Conservation (phyloP, 805 yeast species). For the Cyberlindnera amylophila region DNA sequence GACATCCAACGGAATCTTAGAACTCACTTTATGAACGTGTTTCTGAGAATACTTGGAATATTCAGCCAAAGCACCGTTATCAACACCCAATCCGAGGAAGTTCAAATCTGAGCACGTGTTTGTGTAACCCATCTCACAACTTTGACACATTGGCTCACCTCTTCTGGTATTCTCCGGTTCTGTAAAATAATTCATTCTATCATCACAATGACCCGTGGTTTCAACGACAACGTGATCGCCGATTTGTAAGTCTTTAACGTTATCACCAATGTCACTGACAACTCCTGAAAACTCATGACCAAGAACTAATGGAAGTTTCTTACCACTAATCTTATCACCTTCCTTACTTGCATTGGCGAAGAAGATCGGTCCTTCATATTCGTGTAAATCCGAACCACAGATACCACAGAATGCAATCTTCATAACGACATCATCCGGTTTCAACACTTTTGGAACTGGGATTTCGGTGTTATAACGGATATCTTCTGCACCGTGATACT, state of each 20-base stretch:
- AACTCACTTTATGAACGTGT: slow-evolving; percentile 40
- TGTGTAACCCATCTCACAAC: slow-evolving; percentile 46
- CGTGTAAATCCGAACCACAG: slow-evolving; percentile 61
- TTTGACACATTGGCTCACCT: slow-evolving; percentile 36
- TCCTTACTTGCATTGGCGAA: slow-evolving; percentile 38
- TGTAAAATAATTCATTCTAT: slow-evolving; percentile 34
- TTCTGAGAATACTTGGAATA: slow-evolving; percentile 38
- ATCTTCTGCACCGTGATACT: slow-evolving; percentile 44
- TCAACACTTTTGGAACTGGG: slow-evolving; percentile 33
- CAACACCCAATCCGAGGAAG: slow-evolving; percentile 53
- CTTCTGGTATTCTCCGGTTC: slow-evolving; percentile 28
- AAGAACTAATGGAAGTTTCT: slow-evolving; percentile 41
- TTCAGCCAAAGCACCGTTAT: slow-evolving; percentile 54
- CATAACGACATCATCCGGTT: slow-evolving; percentile 39
- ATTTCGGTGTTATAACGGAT: slow-evolving; percentile 37
- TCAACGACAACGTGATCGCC: slow-evolving; percentile 65
- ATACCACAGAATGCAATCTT: slow-evolving; percentile 55
- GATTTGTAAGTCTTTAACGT: slow-evolving; percentile 38
- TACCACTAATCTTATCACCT: slow-evolving; percentile 36
- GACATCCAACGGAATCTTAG: slow-evolving; percentile 35
- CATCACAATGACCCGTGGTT: slow-evolving; percentile 56
- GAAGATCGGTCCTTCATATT: slow-evolving; percentile 52
- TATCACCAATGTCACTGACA: slow-evolving; percentile 42
- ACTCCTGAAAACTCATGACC: slow-evolving; percentile 56
- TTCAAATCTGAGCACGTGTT: slow-evolving; percentile 50